These are phyloP conservation scores for Scedosporium dehoogii DNA, from an alignment of 2,329 filamentous ascomycete species.

Conservation along the genomic window DNA sequence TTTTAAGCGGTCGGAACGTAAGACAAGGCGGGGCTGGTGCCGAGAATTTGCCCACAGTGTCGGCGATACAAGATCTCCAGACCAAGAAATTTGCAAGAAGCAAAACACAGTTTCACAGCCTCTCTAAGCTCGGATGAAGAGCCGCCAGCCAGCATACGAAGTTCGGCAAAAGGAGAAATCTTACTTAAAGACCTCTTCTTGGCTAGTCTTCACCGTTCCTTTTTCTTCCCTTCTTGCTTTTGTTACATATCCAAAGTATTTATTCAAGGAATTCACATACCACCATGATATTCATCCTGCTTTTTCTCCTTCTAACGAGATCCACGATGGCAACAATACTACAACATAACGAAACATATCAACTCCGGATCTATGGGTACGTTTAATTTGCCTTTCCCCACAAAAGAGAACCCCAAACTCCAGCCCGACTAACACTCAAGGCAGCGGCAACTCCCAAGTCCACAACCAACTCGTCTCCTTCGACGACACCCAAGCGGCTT, in stretches of 20 bases:
- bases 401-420: background rate
- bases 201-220: too few relatives aligned
- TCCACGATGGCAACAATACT: constrained; percentile 10
- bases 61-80: background rate
- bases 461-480: background rate
- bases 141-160: too few relatives aligned
- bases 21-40: background rate
- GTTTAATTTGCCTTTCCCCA: background rate
- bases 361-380: constrained; percentile 1
- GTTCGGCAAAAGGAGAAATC: too few relatives aligned
- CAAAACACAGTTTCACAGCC: background rate
- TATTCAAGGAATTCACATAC: background rate
- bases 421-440: background rate
- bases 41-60: background rate
- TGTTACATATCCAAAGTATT: too few relatives aligned
- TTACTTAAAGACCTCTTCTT: too few relatives aligned
- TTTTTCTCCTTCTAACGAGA: constrained; percentile 6
- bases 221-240: too few relatives aligned
- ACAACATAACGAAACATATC: background rate
- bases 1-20: background rate
- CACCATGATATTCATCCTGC: background rate
- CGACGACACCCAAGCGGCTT: background rate
- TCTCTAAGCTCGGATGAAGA: too few relatives aligned
- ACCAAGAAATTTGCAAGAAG: background rate
- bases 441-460: background rate